phyloP scores from a whole-genome alignment of 2,329 filamentous ascomycete genomes.

The Exophiala mesophila region DNA sequence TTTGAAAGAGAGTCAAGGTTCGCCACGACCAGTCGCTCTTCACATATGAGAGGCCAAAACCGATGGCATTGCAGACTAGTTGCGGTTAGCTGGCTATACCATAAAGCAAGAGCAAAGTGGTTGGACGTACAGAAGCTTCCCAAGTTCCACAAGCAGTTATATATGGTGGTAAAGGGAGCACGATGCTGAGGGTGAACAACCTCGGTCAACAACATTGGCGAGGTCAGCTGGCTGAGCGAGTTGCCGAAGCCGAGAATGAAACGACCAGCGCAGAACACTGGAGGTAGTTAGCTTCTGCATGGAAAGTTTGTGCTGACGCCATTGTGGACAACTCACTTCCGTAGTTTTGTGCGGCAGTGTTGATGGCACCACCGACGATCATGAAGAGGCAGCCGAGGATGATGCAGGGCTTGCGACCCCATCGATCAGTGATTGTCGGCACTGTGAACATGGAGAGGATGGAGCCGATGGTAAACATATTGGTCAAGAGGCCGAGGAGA shows the following conservation, averaged over 20 bases:
- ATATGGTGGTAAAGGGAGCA: conserved; percentile 59
- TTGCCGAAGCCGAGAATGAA: conserved; percentile 34
- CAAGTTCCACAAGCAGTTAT: conserved; percentile 65
- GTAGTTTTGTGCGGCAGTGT: conserved; percentile 61
- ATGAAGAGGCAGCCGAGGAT: conserved; percentile 59
- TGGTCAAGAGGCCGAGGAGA: conserved; percentile 57
- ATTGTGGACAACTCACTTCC: conserved; percentile 34
- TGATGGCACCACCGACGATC: conserved; percentile 64
- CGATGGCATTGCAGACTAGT: conserved; percentile 6
- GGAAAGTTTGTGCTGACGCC: background rate
- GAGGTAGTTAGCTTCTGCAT: background rate
- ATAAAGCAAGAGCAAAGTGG: background rate
- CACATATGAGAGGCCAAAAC: conserved; percentile 3
- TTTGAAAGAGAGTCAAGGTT: conserved; percentile 68
- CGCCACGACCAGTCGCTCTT: conserved; percentile 67
- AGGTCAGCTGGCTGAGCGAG: conserved; percentile 59
- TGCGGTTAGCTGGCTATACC: conserved; percentile 1
- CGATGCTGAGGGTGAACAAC: conserved; percentile 65
- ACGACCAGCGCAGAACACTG: conserved; percentile 34
- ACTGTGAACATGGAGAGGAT: conserved; percentile 66
- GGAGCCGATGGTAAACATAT: conserved; percentile 65
- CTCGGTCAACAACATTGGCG: conserved; percentile 61
- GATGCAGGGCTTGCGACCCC: conserved; percentile 63
- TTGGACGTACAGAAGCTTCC: conserved; percentile 38
- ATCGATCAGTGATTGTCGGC: conserved; percentile 58